A percentile compares a stretch with the other conserved stretches of the same genome.
These are phyloP conservation scores for Suillus clintonianus DNA, from an alignment of 768 basidiomycete genomes.

Conservation along the genomic window DNA sequence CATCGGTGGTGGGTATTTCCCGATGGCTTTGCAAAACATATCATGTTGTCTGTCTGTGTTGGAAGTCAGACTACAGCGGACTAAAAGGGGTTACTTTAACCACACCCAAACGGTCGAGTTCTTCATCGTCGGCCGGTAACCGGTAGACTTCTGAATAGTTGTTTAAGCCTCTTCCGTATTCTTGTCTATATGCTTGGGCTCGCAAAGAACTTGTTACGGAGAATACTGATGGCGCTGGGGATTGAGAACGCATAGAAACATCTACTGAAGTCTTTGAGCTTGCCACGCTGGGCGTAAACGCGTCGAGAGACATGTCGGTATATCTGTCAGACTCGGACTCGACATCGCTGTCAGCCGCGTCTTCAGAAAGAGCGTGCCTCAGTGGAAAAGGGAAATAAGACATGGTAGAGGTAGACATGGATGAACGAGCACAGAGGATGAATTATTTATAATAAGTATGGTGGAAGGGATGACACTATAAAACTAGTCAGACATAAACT, in stretches of 20 bases:
- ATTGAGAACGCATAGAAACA: slow-evolving; percentile 60
- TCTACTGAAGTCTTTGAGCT: slow-evolving; percentile 62
- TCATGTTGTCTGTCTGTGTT: slow-evolving; percentile 63
- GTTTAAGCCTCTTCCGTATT: slow-evolving; percentile 71
- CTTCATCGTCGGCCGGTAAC: slow-evolving; percentile 79
- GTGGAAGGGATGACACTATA: background rate
- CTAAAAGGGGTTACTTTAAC: slow-evolving; percentile 7
- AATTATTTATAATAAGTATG: slow-evolving; percentile 2
- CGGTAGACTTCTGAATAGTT: slow-evolving; percentile 80
- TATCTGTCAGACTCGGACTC: slow-evolving; percentile 45
- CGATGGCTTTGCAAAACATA: slow-evolving; percentile 65
- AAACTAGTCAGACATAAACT: slow-evolving; percentile 11
- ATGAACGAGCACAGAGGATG: slow-evolving; percentile 7
- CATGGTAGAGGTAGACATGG: slow-evolving; percentile 18
- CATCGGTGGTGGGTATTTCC: slow-evolving; percentile 65
- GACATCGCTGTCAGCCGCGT: slow-evolving; percentile 43
- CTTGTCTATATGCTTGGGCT: slow-evolving; percentile 58
- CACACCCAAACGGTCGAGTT: slow-evolving; percentile 68
- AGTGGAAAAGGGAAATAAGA: slow-evolving; percentile 6
- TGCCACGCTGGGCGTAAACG: slow-evolving; percentile 39
- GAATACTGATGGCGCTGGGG: slow-evolving; percentile 68
- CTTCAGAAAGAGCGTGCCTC: slow-evolving; percentile 33
- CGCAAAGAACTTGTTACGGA: slow-evolving; percentile 68
- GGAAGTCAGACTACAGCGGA: slow-evolving; percentile 11
- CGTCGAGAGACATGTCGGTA: slow-evolving; percentile 44